These are phyloP conservation scores for Platismatia glauca DNA, from an alignment of 495 filamentous ascomycete genomes.

Conservation along the genomic window DNA sequence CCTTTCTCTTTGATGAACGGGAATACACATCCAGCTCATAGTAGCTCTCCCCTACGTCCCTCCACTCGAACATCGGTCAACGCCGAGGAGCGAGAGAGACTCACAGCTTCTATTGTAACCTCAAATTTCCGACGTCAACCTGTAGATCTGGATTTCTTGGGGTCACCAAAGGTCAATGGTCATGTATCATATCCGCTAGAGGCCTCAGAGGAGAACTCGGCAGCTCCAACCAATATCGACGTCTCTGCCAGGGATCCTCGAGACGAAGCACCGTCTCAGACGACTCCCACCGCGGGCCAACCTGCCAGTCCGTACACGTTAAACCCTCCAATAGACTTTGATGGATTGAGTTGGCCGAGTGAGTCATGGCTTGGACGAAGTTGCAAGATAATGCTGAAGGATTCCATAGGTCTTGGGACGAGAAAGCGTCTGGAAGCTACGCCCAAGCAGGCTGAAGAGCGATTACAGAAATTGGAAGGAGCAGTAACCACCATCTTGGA, in stretches of 20 bases:
- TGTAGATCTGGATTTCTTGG: constrained; percentile 32
- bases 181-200: no score
- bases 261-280: constrained; percentile 51
- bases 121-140: constrained; percentile 40
- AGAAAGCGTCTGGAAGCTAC: constrained; percentile 71
- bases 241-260: constrained; percentile 65
- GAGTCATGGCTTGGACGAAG: constrained; percentile 26
- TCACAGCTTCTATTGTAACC: constrained; percentile 45
- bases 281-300: constrained; percentile 42
- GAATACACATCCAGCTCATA: constrained; percentile 9
- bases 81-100: constrained; percentile 41
- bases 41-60: constrained; percentile 29
- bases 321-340: constrained; percentile 59
- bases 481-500: constrained; percentile 88
- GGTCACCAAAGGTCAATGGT: constrained; percentile 1
- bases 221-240: constrained; percentile 35
- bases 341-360: constrained; percentile 66
- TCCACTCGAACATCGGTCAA: constrained; percentile 27
- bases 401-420: constrained; percentile 58
- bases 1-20: constrained; percentile 44
- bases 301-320: constrained; percentile 53
- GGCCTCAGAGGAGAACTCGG: neutral
- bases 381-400: neutral
- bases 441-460: constrained; percentile 58
- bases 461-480: constrained; percentile 68